Base-by-base conservation (phyloP, 352 stramenopile species). In the Phytopythium cucurbitacearum region DNA sequence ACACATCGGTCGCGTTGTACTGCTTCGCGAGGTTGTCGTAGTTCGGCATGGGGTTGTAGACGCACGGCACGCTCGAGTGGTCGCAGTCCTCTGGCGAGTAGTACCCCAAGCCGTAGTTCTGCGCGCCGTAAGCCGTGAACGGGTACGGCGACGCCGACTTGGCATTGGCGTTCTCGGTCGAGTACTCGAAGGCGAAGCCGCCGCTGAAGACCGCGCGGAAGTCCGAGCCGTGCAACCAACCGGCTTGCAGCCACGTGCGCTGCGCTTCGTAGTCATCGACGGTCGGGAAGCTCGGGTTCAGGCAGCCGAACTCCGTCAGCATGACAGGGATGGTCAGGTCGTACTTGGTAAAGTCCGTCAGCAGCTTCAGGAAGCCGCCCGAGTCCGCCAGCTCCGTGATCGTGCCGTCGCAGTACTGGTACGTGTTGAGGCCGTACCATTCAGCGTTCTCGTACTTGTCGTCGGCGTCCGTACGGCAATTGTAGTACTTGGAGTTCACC, bases 51-150 rank as follows among this genome's bases (percentile, higher is more conserved):
- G 56, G 63, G 21, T 79, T 80, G 53, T 81, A 96, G n/a, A 52
- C 56, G 60, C 86, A 96, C 41, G 62, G 21, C 0, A 63, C 71
- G 33, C 52, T 66, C 0, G 55, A 50, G 56, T 91, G 74, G 48
- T 95, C 76, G 49, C 86, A 96, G 55, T 81, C 52, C 10, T 62
- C 71, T 10, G 86, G 86, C 9, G 67, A 71, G 51, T 85, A 95
- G 69, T 92, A 97, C 5, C 88, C 88, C 0, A 96, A 65, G 2
- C 88, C 88, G 51, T 96, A 97, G 60, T 94, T 92, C 57, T 91
- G 71, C 8, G 68, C 61, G 4, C 79, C 83, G 46, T 76, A 95
- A 5, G 43, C 52, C 45, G 72, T 91, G 60, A 95, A 96, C 28
- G 85, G 85, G 56, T 76, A 94, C 45, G 57, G 45, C 10, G 78